Conservation (phyloP, 129 eudicot genomes). For the Oenanthe sinensis region DNA sequence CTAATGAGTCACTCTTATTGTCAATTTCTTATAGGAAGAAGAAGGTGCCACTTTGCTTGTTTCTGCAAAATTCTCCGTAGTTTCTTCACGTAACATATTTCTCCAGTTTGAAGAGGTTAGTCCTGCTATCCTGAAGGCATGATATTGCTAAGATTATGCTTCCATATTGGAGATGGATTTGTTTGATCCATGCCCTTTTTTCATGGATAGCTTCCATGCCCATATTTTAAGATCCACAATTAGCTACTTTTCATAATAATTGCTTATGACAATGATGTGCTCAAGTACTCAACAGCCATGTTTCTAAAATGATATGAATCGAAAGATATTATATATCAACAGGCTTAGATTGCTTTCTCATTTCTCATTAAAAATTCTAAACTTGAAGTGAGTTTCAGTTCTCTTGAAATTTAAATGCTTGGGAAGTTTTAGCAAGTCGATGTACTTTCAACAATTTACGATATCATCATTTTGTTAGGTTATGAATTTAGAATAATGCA, state of each 20-base stretch:
- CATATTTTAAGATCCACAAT: neutral
- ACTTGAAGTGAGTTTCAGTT: neutral
- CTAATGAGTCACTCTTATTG: neutral
- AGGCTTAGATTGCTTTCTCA: neutral
- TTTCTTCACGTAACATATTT: conserved; percentile 63
- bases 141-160: neutral
- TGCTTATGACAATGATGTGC: neutral
- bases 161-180: neutral
- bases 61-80: conserved; percentile 82
- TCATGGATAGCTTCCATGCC: neutral
- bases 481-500: neutral
- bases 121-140: neutral
- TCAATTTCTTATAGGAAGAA: conserved; percentile 47
- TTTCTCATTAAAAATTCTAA: neutral
- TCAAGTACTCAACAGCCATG: neutral
- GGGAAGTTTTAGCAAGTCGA: neutral
- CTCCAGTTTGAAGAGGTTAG: conserved; percentile 88
- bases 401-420: neutral
- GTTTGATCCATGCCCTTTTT: neutral
- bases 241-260: neutral
- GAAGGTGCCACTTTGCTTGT: conserved; percentile 94
- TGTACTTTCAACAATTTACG: neutral
- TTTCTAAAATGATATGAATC: neutral
- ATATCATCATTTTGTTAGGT: neutral
- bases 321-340: neutral